phyloP scores from a whole-genome alignment of 192 early-diverging fungal species.

The Dispira parvispora region DNA sequence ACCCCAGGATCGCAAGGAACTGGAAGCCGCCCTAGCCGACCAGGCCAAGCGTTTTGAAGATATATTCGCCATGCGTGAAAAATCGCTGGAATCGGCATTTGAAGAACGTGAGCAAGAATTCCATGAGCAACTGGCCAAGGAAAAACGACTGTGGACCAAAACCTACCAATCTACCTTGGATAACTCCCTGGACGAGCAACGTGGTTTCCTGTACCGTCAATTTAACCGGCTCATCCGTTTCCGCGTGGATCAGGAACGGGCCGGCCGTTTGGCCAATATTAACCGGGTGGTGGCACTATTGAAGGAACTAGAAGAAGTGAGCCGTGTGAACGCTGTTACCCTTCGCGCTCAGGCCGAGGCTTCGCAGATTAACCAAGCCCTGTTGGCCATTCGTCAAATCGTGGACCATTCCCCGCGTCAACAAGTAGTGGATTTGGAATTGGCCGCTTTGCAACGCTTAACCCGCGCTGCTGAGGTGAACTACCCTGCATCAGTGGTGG shows the following conservation, averaged over 20 bases:
- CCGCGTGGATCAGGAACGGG: conserved; percentile 77
- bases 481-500: conserved; percentile 34
- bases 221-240: conserved; percentile 64
- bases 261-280: conserved; percentile 68
- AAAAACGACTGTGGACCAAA: conserved; percentile 26
- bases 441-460: conserved; percentile 33
- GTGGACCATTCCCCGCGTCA: conserved; percentile 15
- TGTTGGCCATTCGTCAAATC: not conserved
- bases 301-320: conserved; percentile 49
- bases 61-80: conserved; percentile 18
- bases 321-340: conserved; percentile 46
- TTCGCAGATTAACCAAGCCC: conserved; percentile 5
- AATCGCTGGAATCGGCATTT: conserved; percentile 17
- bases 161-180: conserved; percentile 24
- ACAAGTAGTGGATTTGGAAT: conserved; percentile 54
- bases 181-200: conserved; percentile 38
- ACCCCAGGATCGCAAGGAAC: conserved; percentile 23
- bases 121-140: conserved; percentile 25
- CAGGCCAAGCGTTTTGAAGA: conserved; percentile 36
- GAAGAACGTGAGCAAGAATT: conserved; percentile 21
- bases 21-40: conserved; percentile 40
- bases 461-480: conserved; percentile 31
- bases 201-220: conserved; percentile 47
- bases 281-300: conserved; percentile 66
- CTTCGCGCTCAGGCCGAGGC: conserved; percentile 11